These are phyloP conservation scores for Zarea fungicola DNA, from an alignment of 2,329 filamentous ascomycete species.

Conservation along the genomic window DNA sequence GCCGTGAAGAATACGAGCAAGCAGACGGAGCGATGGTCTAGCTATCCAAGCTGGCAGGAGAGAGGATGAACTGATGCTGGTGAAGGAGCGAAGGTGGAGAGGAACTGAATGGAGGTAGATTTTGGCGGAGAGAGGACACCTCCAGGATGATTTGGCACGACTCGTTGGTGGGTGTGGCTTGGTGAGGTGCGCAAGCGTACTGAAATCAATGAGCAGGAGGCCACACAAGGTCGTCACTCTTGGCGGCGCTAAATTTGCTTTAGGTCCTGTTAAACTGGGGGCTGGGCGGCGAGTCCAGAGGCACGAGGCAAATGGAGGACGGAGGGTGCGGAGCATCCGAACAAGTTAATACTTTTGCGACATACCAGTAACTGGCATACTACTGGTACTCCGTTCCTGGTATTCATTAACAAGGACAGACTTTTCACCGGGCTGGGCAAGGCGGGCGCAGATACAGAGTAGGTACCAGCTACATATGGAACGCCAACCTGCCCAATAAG, in stretches of 20 bases:
- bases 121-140: slow-evolving; percentile 1
- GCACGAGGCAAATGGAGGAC: no score
- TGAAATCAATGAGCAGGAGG: background rate
- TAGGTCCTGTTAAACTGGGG: background rate
- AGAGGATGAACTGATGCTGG: background rate
- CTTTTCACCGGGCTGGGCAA: no score
- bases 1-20: background rate
- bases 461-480: no score
- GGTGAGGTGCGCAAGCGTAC: background rate
- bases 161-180: slow-evolving; percentile 13
- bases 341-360: no score
- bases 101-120: background rate
- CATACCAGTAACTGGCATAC: no score
- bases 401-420: no score
- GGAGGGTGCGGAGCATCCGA: no score
- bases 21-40: background rate
- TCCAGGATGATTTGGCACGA: background rate
- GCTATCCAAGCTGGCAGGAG: background rate
- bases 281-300: background rate
- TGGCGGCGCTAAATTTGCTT: background rate
- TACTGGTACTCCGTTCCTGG: no score
- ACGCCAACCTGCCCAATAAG: no score
- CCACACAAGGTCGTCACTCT: background rate
- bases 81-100: no score
- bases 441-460: no score